Conservation (phyloP, 2,329 filamentous ascomycete genomes). For the Chrysoporthe deuterocubensis region DNA sequence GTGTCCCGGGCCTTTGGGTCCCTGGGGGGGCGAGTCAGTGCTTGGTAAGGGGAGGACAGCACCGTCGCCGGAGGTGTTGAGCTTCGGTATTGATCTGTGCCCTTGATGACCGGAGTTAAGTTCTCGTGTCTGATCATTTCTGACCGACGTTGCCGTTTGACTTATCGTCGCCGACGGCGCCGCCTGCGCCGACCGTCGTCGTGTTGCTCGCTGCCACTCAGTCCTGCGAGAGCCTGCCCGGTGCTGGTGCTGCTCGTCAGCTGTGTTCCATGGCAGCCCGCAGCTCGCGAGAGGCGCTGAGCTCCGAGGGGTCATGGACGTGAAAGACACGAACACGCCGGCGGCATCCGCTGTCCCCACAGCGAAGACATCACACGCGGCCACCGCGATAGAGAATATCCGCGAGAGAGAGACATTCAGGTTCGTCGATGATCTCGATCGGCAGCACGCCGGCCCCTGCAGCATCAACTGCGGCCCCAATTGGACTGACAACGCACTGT, state of each 20-base stretch:
- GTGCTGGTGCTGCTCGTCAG: background rate
- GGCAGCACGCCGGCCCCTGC: conserved; percentile 6
- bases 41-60: conserved; percentile 4
- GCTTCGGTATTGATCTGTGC: background rate
- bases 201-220: background rate
- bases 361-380: conserved; percentile 1
- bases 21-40: conserved; percentile 8
- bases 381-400: conserved; percentile 19
- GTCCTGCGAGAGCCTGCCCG: background rate
- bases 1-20: conserved; percentile 4
- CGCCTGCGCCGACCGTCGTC: background rate
- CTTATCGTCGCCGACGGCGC: background rate
- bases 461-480: background rate
- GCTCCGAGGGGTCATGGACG: conserved; percentile 13
- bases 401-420: conserved; percentile 35
- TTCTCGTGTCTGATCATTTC: background rate
- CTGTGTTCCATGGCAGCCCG: conserved; percentile 3
- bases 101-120: background rate
- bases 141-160: background rate
- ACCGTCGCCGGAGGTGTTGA: background rate
- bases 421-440: conserved; percentile 24
- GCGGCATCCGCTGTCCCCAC: conserved; percentile 16
- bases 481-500: conserved; percentile 6
- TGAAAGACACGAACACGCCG: conserved; percentile 19
- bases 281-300: conserved; percentile 4